A percentile compares a stretch with the other conserved stretches of the same genome.
phyloP scores from a whole-genome alignment of 495 filamentous ascomycete species.

The Lepraria neglecta region DNA sequence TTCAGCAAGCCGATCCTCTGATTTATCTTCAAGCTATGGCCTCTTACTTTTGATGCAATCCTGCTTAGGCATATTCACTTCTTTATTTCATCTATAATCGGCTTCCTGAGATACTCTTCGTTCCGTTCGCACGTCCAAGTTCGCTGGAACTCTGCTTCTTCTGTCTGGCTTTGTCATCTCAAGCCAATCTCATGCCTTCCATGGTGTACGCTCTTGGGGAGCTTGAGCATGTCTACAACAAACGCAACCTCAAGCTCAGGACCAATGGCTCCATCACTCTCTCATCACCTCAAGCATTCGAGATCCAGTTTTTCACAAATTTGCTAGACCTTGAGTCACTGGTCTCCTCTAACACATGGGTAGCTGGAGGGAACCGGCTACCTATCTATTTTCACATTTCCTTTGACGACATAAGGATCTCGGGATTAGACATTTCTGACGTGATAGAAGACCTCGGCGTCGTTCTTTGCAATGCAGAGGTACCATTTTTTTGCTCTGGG shows the following conservation, averaged over 20 bases:
- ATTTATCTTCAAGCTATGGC: too few species aligned
- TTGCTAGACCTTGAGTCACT: constrained; percentile 12
- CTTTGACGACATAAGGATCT: constrained; percentile 6
- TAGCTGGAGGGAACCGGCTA: constrained; percentile 13
- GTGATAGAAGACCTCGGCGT: constrained; percentile 14
- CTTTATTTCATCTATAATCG: not conserved
- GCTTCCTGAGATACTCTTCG: not conserved
- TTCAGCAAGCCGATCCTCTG: too few species aligned
- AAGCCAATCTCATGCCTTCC: constrained; percentile 7
- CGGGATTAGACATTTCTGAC: not conserved
- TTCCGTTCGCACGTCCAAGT: not conserved
- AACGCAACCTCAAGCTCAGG: constrained; percentile 18
- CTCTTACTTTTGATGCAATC: not conserved
- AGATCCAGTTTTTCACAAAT: not conserved
- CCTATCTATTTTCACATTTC: constrained; percentile 11
- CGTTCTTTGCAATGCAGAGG: constrained; percentile 16
- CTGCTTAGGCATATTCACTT: not conserved
- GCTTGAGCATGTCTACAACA: constrained; percentile 17
- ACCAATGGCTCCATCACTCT: constrained; percentile 1
- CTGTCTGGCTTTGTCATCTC: not conserved
- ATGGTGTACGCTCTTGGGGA: constrained; percentile 7
- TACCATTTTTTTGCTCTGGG: not conserved
- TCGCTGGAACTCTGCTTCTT: not conserved
- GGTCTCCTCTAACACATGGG: constrained; percentile 13
- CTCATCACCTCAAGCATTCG: constrained; percentile 3